Evolutionary conservation across 2,329 filamentous ascomycete genomes (phyloP).

Genomic region (Neocucurbitaria cava): DNA sequence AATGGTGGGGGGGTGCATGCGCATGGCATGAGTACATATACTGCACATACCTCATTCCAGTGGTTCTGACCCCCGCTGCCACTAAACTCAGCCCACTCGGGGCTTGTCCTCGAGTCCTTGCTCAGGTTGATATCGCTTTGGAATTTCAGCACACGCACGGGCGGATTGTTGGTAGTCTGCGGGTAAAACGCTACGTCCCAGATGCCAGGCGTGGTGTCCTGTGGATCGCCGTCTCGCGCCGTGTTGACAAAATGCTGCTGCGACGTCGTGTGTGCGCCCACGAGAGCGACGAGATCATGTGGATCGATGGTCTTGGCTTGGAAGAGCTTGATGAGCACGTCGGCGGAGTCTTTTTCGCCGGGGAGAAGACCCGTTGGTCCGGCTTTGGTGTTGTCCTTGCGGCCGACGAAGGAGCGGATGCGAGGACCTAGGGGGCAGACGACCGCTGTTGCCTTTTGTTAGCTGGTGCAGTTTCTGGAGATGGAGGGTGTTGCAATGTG

Average conservation of each 20-base stretch:
- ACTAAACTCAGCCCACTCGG: slow-evolving; percentile 43
- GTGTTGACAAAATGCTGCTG: slow-evolving; percentile 48
- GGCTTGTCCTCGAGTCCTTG: slow-evolving; percentile 41
- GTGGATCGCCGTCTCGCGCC: slow-evolving; percentile 41
- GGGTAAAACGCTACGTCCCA: slow-evolving; percentile 49
- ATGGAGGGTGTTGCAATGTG: no score
- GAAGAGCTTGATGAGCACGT: slow-evolving; percentile 46
- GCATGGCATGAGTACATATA: no score
- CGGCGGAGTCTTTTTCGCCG: slow-evolving; percentile 39
- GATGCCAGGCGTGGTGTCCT: slow-evolving; percentile 46
- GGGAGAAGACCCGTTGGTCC: slow-evolving; percentile 46
- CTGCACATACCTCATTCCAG: slow-evolving; percentile 47
- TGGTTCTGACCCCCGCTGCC: slow-evolving; percentile 31
- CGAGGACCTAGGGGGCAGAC: slow-evolving; percentile 50
- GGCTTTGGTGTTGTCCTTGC: slow-evolving; percentile 46
- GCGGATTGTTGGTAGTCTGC: slow-evolving; percentile 37
- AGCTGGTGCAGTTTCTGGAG: no score
- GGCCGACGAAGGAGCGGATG: slow-evolving; percentile 46
- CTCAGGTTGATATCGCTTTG: slow-evolving; percentile 44
- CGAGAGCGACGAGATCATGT: slow-evolving; percentile 46
- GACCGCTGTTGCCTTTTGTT: no score
- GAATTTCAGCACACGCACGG: slow-evolving; percentile 46
- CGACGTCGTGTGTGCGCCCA: slow-evolving; percentile 48
- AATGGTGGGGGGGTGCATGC: no score
- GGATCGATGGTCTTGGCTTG: slow-evolving; percentile 48